Evolutionary conservation across 176 grass and related monocot species (phyloP).

Genomic region (Musa acuminata): DNA sequence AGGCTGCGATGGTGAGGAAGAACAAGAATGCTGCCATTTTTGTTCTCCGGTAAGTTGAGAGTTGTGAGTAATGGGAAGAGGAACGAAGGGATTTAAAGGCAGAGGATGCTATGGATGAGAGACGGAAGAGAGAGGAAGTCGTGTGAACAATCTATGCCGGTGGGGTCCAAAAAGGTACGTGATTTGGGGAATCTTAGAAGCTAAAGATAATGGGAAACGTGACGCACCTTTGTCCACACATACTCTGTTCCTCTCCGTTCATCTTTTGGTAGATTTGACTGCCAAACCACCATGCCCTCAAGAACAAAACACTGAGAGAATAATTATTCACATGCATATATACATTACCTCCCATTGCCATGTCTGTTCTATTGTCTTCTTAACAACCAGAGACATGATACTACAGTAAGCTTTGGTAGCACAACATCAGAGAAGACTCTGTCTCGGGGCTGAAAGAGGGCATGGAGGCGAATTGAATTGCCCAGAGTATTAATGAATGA

Average conservation of each 20-base stretch:
- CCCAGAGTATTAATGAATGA: not conserved
- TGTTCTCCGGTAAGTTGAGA: not conserved
- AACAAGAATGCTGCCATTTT: slow-evolving; percentile 5
- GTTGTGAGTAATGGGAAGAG: not conserved
- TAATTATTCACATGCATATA: too few relatives aligned
- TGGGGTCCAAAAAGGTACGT: too few relatives aligned
- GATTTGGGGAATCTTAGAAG: too few relatives aligned
- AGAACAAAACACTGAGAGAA: too few relatives aligned
- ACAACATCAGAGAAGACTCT: not conserved
- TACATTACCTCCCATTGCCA: too few relatives aligned
- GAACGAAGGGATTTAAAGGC: not conserved
- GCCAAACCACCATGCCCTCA: not conserved
- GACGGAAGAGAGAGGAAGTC: too few relatives aligned
- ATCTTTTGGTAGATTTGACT: not conserved
- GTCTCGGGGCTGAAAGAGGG: too few relatives aligned
- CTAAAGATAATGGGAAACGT: too few relatives aligned
- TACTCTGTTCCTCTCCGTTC: not conserved
- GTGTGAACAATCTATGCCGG: too few relatives aligned
- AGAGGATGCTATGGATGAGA: not conserved
- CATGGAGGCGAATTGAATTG: too few relatives aligned
- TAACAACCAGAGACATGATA: not conserved
- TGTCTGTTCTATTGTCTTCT: not conserved
- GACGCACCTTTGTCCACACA: too few relatives aligned
- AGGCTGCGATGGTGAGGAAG: not conserved
- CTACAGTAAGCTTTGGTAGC: not conserved